Conservation (phyloP, 495 filamentous ascomycete genomes). For the Niebla homalea region DNA sequence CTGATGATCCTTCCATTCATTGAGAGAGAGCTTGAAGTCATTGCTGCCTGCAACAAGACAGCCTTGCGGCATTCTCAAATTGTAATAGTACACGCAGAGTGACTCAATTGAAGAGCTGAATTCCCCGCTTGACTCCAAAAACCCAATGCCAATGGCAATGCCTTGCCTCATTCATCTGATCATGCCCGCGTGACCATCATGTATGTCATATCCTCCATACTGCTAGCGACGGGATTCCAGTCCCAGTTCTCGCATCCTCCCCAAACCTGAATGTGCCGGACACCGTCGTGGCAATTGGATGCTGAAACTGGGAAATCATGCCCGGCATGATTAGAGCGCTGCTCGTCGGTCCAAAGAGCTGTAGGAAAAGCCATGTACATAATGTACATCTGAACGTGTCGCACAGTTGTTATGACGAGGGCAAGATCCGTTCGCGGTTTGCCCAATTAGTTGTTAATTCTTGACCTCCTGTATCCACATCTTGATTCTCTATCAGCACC, state of each 20-base stretch:
- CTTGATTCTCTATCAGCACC: constrained; percentile 8
- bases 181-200: constrained; percentile 7
- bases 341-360: neutral
- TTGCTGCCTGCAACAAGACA: constrained; percentile 13
- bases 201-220: neutral
- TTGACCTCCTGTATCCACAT: constrained; percentile 13
- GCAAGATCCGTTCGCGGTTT: constrained; percentile 2
- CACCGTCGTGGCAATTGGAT: neutral
- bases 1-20: neutral
- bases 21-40: neutral
- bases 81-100: constrained; percentile 7
- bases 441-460: neutral
- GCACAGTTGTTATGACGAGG: neutral
- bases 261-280: neutral
- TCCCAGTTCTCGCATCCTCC: neutral
- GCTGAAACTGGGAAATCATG: no score
- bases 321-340: neutral
- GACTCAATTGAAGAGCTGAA: constrained; percentile 7
- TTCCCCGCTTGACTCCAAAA: neutral
- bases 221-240: neutral
- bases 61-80: constrained; percentile 7
- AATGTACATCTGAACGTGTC: neutral
- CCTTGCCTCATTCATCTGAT: neutral
- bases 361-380: constrained; percentile 5
- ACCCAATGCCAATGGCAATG: neutral